Conservation (phyloP, 371 early-diverging fungal genomes). For the Rhizopus arrhizus region DNA sequence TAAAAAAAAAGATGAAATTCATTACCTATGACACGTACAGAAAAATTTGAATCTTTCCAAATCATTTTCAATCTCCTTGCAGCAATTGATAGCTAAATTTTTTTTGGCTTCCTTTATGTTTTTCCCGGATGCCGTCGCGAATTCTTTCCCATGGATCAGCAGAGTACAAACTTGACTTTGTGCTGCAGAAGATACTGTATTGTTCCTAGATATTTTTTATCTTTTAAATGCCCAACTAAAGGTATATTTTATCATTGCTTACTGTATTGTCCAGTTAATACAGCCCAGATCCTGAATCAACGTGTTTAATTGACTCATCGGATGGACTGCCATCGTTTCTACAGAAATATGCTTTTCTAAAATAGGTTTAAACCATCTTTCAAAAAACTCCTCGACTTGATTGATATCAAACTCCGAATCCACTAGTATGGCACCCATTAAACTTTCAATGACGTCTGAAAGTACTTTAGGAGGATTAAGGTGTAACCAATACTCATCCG, state of each 20-base stretch:
- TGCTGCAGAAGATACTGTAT: not conserved
- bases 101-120: too few relatives aligned
- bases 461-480: conserved; percentile 81
- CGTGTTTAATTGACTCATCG: conserved; percentile 37
- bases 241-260: conserved; percentile 1
- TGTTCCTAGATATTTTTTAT: too few relatives aligned
- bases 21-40: too few relatives aligned
- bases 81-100: too few relatives aligned
- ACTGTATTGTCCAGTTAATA: conserved; percentile 40
- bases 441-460: conserved; percentile 86
- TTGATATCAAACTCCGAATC: conserved; percentile 74
- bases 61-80: too few relatives aligned
- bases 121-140: too few relatives aligned
- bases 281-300: conserved; percentile 47
- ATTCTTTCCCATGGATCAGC: too few relatives aligned
- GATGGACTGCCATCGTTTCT: conserved; percentile 49
- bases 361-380: conserved; percentile 49
- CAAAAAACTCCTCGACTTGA: conserved; percentile 50
- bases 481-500: conserved; percentile 69
- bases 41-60: too few relatives aligned
- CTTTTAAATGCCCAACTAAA: too few relatives aligned
- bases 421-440: conserved; percentile 86
- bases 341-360: conserved; percentile 54
- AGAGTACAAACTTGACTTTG: too few relatives aligned
- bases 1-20: too few relatives aligned